Base-by-base conservation (phyloP, 495 filamentous ascomycete genomes). In the Usnea hakonensis region DNA sequence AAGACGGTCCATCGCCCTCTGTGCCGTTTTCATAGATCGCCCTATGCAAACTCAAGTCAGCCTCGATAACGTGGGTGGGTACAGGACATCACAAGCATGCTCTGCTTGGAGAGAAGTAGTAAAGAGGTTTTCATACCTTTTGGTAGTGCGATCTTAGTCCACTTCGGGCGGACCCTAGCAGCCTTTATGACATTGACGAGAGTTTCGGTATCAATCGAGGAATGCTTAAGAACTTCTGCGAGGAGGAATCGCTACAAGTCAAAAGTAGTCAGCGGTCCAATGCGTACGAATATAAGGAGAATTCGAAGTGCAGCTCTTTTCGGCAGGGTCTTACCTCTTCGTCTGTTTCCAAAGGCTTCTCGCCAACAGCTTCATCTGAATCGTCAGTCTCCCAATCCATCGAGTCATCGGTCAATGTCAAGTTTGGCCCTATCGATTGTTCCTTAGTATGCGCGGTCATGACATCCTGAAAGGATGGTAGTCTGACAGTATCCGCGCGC, bases 171-270 rank as follows among this genome's bases (percentile, higher is more conserved):
- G 23, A 57, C 26, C 13, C 14, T n/a, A 8, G 33, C 19, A 17
- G 2, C n/a, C 3, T 38, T 57, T 5, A 57, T 57, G 5, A 57
- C 35, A 17, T 57, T 57, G 54, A 57, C 23, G 0, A 57, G 54
- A 30, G 3, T 38, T 23, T 57, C 54, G 23, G 26, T 40, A 16
- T 57, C 23, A 26, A 57, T 26, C n/a, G 54, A 57, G n/a, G 54
- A 57, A 10, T 23, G 9, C 26, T 57, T 57, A 9, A 57, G 54
- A 14, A 57, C 16, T n/a, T 57, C 54, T 9, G 54, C 19, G 5
- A 57, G 54, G 37, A 57, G 33, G n/a, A 40, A 57, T 28, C 54
- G 54, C 54, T 57, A 33, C 2, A 57, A 57, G n/a, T 2, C 16
- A 17, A 36, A 16, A 26, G 16, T 16, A 8, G 54, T 57, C 26